A percentile compares a stretch with the other conserved stretches of the same genome.
Conservation (phyloP, 768 basidiomycete genomes). For the Butyriboletus loyo region DNA sequence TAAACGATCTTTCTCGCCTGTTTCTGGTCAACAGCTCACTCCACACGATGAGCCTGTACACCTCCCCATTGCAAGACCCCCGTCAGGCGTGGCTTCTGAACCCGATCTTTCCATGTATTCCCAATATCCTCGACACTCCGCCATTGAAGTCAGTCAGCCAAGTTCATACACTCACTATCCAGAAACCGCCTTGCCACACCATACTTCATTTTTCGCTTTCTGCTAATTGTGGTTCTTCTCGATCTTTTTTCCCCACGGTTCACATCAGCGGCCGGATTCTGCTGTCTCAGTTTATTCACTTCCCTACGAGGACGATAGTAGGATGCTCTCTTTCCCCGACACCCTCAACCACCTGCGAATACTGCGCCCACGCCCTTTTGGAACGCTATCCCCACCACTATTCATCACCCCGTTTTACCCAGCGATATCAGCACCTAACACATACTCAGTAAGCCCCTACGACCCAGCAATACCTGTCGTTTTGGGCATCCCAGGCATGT, state of each 20-base stretch:
- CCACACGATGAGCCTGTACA: constrained; percentile 11
- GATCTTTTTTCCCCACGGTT: constrained; percentile 5
- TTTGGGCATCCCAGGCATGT: constrained; percentile 18
- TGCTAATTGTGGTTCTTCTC: constrained; percentile 5
- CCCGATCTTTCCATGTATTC: constrained; percentile 11
- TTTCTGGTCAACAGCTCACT: constrained; percentile 8
- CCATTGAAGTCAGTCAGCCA: constrained; percentile 9
- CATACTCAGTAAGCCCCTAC: constrained; percentile 6
- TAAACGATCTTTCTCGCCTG: constrained; percentile 29
- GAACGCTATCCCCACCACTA: constrained; percentile 25
- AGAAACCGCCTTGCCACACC: constrained; percentile 7
- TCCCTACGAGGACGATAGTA: constrained; percentile 10
- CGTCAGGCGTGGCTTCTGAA: constrained; percentile 6
- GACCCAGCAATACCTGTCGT: constrained; percentile 5
- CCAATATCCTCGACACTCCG: constrained; percentile 13
- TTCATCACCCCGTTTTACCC: constrained; percentile 33
- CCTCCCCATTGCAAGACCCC: constrained; percentile 6
- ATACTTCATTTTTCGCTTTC: constrained; percentile 12
- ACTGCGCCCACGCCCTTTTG: constrained; percentile 12
- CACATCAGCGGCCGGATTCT: constrained; percentile 19
- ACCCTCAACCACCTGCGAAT: constrained; percentile 6
- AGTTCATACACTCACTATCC: constrained; percentile 17
- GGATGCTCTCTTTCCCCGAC: constrained; percentile 11
- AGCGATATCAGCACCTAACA: constrained; percentile 4
- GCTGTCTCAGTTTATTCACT: constrained; percentile 17